A percentile compares a stretch with the other conserved stretches of the same genome.
These are phyloP conservation scores for Trichoderma breve DNA, from an alignment of 2,329 filamentous ascomycete genomes.

Conservation along the genomic window DNA sequence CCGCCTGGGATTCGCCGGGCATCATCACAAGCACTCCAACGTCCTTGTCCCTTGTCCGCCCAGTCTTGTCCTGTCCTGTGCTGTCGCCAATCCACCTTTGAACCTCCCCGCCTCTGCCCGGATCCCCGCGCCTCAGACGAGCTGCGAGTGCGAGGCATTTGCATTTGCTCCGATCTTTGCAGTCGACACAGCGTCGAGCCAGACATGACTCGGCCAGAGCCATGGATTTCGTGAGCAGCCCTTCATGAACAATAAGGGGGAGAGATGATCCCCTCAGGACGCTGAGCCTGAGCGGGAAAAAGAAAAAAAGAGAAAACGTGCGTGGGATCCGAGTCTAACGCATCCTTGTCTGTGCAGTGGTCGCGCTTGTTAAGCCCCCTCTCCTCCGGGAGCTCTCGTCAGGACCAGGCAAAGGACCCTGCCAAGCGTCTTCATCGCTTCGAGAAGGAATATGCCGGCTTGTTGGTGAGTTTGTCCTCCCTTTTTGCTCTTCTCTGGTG, in stretches of 20 bases:
- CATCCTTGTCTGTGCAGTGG: slow-evolving; percentile 48
- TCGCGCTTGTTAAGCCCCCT: slow-evolving; percentile 65
- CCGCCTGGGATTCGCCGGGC: slow-evolving; percentile 17
- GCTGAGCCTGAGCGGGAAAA: not conserved
- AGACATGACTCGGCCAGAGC: slow-evolving; percentile 45
- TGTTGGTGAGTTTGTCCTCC: slow-evolving; percentile 48
- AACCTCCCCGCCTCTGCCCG: slow-evolving; percentile 10
- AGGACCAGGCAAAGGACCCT: slow-evolving; percentile 61
- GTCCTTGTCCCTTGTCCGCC: slow-evolving; percentile 1
- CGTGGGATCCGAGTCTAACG: slow-evolving; percentile 10
- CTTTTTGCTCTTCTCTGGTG: not conserved
- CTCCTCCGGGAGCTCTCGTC: slow-evolving; percentile 53
- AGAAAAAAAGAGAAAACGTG: not conserved
- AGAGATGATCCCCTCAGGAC: not conserved
- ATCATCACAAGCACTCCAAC: slow-evolving; percentile 1
- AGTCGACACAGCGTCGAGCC: slow-evolving; percentile 5
- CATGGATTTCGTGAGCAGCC: slow-evolving; percentile 56
- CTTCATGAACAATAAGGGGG: not conserved
- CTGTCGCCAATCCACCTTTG: slow-evolving; percentile 9
- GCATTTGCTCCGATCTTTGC: not conserved
- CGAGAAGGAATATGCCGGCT: slow-evolving; percentile 63
- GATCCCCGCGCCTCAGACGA: slow-evolving; percentile 12
- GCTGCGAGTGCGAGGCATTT: slow-evolving; percentile 12
- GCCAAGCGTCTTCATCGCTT: slow-evolving; percentile 63
- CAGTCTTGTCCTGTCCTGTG: not conserved